These are phyloP conservation scores for Isabelozyma rhagii DNA, from an alignment of 805 yeast species.

Conservation along the genomic window DNA sequence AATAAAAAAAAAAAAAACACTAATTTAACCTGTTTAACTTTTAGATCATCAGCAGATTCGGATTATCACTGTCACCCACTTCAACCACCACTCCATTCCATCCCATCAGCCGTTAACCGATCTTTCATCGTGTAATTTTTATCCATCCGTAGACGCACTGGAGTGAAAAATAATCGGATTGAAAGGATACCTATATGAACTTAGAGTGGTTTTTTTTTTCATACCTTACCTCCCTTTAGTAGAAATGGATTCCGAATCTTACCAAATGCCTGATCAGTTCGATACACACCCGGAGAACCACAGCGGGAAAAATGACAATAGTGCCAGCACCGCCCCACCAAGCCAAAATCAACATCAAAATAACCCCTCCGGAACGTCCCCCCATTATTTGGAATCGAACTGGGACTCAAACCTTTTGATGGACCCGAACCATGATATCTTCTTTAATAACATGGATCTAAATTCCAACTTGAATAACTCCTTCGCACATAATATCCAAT, in stretches of 20 bases:
- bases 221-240: background rate
- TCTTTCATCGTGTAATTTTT: too few species aligned
- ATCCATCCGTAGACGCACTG: too few species aligned
- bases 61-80: too few species aligned
- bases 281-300: background rate
- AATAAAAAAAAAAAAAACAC: too few species aligned
- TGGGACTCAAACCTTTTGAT: conserved; percentile 35
- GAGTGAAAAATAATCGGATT: too few species aligned
- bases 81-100: too few species aligned
- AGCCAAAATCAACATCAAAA: background rate
- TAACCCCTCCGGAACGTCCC: background rate
- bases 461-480: conserved; percentile 1
- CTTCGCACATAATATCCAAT: conserved; percentile 25
- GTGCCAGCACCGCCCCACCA: background rate
- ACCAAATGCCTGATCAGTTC: background rate
- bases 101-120: too few species aligned
- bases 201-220: too few species aligned
- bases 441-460: conserved; percentile 33
- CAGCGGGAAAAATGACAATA: background rate
- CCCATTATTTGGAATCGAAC: conserved; percentile 17
- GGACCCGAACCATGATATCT: conserved; percentile 27
- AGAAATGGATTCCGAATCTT: background rate
- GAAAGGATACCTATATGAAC: too few species aligned
- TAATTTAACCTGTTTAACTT: background rate
- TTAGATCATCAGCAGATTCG: background rate